Conservation (phyloP, 2,329 filamentous ascomycete species). For the Pestalotiopsis sp. region DNA sequence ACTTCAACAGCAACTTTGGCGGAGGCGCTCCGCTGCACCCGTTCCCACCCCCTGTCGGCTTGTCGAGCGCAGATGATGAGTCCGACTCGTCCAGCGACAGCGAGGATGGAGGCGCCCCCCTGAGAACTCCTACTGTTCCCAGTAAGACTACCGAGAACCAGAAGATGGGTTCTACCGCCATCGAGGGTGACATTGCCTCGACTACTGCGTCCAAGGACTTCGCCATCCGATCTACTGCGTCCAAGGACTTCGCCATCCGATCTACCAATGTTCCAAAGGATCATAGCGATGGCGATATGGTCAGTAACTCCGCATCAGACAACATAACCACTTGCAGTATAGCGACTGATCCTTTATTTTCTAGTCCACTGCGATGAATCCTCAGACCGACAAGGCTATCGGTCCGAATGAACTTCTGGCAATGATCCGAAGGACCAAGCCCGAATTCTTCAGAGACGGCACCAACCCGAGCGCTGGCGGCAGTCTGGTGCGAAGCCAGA, state of each 20-base stretch:
- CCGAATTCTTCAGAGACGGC: not conserved
- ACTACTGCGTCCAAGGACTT: too few species aligned
- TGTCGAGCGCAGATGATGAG: too few species aligned
- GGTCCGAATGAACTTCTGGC: not conserved
- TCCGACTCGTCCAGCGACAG: not conserved
- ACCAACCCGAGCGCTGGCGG: not conserved
- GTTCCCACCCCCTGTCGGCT: too few species aligned
- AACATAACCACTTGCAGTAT: not conserved
- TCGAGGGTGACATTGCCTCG: not conserved
- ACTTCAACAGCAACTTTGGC: too few species aligned
- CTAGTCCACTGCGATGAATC: not conserved
- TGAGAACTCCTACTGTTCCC: not conserved
- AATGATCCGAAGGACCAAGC: not conserved
- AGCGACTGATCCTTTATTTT: not conserved
- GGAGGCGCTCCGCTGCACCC: too few species aligned
- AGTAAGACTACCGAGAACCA: too few species aligned
- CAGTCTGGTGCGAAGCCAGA: not conserved
- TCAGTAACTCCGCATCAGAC: too few species aligned
- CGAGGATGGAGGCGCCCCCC: slow-evolving; percentile 17
- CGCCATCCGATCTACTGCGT: too few species aligned
- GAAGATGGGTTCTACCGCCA: not conserved
- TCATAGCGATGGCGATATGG: too few species aligned
- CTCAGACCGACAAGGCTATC: not conserved
- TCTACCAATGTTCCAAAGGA: too few species aligned
- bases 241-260: too few species aligned